Conservation (phyloP, 2,329 filamentous ascomycete species). For the Penicillium griseofulvum region DNA sequence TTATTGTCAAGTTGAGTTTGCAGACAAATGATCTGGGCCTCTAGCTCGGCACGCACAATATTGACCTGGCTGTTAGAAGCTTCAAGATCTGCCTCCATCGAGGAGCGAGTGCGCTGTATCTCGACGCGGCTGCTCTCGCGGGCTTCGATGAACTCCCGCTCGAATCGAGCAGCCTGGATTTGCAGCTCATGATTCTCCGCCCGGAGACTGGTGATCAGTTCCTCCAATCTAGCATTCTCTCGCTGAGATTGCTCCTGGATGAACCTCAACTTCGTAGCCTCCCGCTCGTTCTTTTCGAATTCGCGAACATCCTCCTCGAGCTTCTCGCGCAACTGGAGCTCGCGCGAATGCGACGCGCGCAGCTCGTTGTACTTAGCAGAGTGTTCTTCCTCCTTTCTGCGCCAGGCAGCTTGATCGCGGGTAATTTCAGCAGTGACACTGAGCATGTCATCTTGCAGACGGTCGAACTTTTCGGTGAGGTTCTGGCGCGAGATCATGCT, state of each 20-base stretch:
- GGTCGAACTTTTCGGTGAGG: slow-evolving; percentile 80
- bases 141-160: slow-evolving; percentile 81
- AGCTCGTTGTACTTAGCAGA: slow-evolving; percentile 54
- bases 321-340: slow-evolving; percentile 62
- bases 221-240: slow-evolving; percentile 63
- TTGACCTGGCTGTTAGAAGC: slow-evolving; percentile 83
- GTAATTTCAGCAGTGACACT: slow-evolving; percentile 74
- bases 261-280: slow-evolving; percentile 74
- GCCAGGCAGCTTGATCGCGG: slow-evolving; percentile 75
- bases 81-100: slow-evolving; percentile 79
- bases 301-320: slow-evolving; percentile 60
- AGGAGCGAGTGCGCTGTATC: slow-evolving; percentile 73
- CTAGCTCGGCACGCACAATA: slow-evolving; percentile 74
- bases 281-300: slow-evolving; percentile 68
- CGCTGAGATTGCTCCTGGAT: slow-evolving; percentile 66
- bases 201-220: slow-evolving; percentile 50
- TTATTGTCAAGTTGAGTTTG: slow-evolving; percentile 74
- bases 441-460: slow-evolving; percentile 83
- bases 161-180: slow-evolving; percentile 64
- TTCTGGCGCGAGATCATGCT: slow-evolving; percentile 79
- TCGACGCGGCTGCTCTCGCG: slow-evolving; percentile 76
- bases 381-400: slow-evolving; percentile 64
- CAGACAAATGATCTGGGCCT: slow-evolving; percentile 71
- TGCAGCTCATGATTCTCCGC: slow-evolving; percentile 67
- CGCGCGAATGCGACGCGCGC: slow-evolving; percentile 61